Conservation (phyloP, 192 early-diverging fungal genomes). For the Linnemannia exigua region DNA sequence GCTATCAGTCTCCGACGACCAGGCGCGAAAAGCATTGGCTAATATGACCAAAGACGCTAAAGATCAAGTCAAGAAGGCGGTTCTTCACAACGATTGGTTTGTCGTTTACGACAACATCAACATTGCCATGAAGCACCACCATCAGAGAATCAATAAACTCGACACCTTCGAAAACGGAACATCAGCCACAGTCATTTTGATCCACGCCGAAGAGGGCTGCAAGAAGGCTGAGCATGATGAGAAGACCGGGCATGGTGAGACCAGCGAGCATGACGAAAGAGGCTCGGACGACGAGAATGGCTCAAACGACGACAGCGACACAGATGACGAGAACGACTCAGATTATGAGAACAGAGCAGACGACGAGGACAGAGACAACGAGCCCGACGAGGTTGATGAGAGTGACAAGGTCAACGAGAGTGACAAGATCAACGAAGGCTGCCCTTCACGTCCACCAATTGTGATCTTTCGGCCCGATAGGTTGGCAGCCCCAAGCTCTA, state of each 20-base stretch:
- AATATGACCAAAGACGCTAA: neutral
- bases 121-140: neutral
- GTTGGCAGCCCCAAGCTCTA: no score
- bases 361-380: neutral
- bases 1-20: neutral
- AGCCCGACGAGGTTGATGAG: no score
- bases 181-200: neutral
- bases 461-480: no score
- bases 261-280: neutral
- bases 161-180: neutral
- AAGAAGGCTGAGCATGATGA: neutral
- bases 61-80: neutral
- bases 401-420: neutral
- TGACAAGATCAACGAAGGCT: neutral
- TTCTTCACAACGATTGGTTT: neutral
- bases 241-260: constrained; percentile 3
- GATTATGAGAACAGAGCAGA: neutral
- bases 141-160: neutral
- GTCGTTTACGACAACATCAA: neutral
- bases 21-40: neutral
- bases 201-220: no score
- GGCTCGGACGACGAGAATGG: neutral
- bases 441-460: neutral
- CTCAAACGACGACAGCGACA: neutral
- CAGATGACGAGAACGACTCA: neutral